Percentiles rank a stretch among this genome's conserved stretches.
phyloP scores from a whole-genome alignment of 2,329 filamentous ascomycete genomes.

The Leptographium procerum region DNA sequence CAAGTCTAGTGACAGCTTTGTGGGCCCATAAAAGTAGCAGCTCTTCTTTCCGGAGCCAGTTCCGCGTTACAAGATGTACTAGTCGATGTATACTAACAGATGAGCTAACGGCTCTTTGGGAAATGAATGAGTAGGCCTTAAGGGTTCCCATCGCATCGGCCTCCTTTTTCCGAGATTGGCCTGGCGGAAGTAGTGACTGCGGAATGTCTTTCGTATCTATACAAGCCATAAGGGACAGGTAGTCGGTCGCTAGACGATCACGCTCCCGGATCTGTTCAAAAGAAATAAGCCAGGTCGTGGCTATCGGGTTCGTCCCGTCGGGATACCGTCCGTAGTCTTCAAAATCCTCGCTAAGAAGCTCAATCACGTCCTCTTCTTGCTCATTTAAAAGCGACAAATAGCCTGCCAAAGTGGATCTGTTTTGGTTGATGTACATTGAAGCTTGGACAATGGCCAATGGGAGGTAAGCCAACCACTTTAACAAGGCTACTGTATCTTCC shows the following conservation, averaged over 20 bases:
- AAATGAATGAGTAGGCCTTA: conserved; percentile 21
- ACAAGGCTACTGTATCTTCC: not conserved
- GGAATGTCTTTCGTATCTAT: conserved; percentile 20
- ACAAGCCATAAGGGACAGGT: conserved; percentile 19
- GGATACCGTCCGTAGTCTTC: conserved; percentile 5
- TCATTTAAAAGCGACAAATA: conserved; percentile 7
- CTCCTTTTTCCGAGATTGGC: conserved; percentile 6
- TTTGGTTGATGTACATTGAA: conserved; percentile 7
- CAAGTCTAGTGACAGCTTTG: conserved; percentile 8
- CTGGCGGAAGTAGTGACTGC: conserved; percentile 13
- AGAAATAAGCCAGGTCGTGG: conserved; percentile 12
- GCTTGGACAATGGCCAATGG: conserved; percentile 12
- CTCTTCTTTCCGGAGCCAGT: conserved; percentile 14
- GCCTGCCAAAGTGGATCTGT: not conserved
- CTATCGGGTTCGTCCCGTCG: conserved; percentile 7
- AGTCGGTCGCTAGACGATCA: conserved; percentile 16
- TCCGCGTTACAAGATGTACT: conserved; percentile 19
- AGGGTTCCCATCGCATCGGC: conserved; percentile 17
- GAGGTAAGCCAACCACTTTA: conserved; percentile 2
- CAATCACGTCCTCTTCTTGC: conserved; percentile 1
- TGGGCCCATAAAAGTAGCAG: not conserved
- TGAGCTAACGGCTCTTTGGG: conserved; percentile 10
- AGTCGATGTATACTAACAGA: conserved; percentile 19
- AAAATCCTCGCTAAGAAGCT: conserved; percentile 11
- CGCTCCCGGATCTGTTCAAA: conserved; percentile 10